Base-by-base conservation (phyloP, 306 rosid species). In the Castanopsis chinensis region DNA sequence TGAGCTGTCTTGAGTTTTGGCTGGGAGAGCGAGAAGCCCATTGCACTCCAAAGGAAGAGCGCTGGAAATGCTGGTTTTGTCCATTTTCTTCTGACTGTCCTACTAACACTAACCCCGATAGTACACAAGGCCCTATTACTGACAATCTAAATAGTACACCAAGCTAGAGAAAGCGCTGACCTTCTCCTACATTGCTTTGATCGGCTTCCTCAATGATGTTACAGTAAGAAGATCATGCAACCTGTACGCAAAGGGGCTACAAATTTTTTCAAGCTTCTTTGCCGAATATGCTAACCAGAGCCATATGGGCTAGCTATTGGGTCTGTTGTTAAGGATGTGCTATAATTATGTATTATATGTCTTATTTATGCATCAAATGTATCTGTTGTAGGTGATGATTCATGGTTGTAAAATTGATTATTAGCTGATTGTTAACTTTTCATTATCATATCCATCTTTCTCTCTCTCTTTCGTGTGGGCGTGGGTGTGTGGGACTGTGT, bases 61-160 rank as follows among this genome's bases (percentile, higher is more conserved):
- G 91, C 10, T 90, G 97, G 97, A 94, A 91, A 84, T 92, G 97
- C 74, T 35, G 80, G 51, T 75, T 41, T 79, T 94, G 97, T 78
- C 86, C 87, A 79, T 90, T 73, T 80, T 72, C 67, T 20, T 2
- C 72, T 0, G 59, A 19, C 10, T 92, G 98, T 82, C 90, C 93
- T 3, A 79, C 80, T 21, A 80, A 68, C 59, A 57, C 76, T 19
- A 71, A 84, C 25, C 20, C 67, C 25, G 63, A 79, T 43, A 45
- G 56, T 45, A 49, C 75, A 4, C 37, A 18, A 14, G 37, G 51
- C 27, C 28, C 68, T 65, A 77, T 73, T 56, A 82, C 74, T 67
- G 68, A 83, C 25, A 83, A 77, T 67, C 74, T 69, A 61, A 71
- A 81, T 33, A 77, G 21, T 25, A 1, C 74, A 57, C 41, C 17